Evolutionary conservation across 805 yeast genomes (phyloP), one percentile per base, ranked within the genome.

Genomic region (Kuraishia ogatae): DNA sequence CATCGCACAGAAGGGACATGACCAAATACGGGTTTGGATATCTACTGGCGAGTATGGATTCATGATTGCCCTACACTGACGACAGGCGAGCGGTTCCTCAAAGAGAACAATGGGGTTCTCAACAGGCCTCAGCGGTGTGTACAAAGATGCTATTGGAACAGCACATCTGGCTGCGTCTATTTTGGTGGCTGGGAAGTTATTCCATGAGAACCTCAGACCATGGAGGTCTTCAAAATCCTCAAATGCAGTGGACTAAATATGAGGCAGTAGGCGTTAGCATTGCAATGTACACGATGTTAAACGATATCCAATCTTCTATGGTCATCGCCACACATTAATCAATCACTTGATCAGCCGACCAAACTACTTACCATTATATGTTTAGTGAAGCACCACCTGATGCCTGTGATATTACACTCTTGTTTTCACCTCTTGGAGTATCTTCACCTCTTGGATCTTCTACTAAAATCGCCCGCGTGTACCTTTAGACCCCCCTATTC

Each of bases 131-230:
- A 83, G 66, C 0, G 89, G 89, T 6, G 85, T 83, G 62, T 81
- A 83, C 50, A 82, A 60, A 39, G 84, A 74, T 0, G 84, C 83
- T 35, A 81, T 63, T 2, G 87, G 87, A 11, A 82, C 76, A 1
- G 78, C 74, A 52, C 79, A 73, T 53, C 84, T 66, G 35, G 75
- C 72, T 53, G 80, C 78, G 51, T 81, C 84, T 49, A 75, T 69
- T 61, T 76, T 78, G n/a, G 81, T 72, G 49, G 76, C 71, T 5
- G 88, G 87, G 15, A 84, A 67, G 10, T 73, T 71, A 64, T 84
- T 86, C 91, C 94, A 88, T 6, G 92, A 77, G 66, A 84, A 77
- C 62, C 94, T 79, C 48, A 86, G 80, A 51, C 94, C 94, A 61
- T 87, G 86, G 54, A 70, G 66, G 65, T 88, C 94, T 66, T 88